These are phyloP conservation scores for Lithocarpus polystachyus DNA, from an alignment of 306 rosid genomes.

Conservation along the genomic window DNA sequence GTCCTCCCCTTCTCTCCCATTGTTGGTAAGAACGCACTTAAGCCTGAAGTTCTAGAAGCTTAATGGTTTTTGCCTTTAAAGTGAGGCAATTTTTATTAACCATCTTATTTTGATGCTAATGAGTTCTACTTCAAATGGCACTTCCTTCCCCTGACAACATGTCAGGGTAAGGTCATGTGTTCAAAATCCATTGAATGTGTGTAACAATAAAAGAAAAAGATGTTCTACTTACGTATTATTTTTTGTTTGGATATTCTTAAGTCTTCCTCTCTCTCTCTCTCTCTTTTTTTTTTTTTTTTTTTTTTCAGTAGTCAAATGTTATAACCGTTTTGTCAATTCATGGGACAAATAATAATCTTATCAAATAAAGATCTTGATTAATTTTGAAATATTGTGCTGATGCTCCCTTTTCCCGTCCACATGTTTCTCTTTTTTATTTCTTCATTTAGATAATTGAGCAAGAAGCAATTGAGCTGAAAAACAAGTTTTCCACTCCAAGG, in stretches of 20 bases:
- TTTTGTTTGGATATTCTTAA: not conserved
- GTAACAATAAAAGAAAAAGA: not conserved
- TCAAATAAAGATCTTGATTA: not conserved
- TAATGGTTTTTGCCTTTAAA: too few relatives aligned
- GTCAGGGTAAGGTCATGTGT: too few relatives aligned
- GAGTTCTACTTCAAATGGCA: too few relatives aligned
- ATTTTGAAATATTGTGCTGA: not conserved
- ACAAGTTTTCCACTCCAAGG: constrained; percentile 75
- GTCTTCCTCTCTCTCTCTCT: too few relatives aligned
- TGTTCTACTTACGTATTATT: not conserved
- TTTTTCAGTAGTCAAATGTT: not conserved
- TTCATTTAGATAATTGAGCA: constrained; percentile 60
- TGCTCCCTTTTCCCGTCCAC: not conserved
- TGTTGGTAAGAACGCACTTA: too few relatives aligned
- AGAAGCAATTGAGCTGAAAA: constrained; percentile 87
- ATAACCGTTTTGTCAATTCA: not conserved
- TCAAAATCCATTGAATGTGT: too few relatives aligned
- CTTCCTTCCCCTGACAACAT: too few relatives aligned
- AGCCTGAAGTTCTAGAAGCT: too few relatives aligned
- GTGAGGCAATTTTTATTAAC: too few relatives aligned
- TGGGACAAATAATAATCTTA: not conserved
- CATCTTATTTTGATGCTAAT: too few relatives aligned
- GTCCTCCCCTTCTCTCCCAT: not conserved
- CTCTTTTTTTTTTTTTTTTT: too few relatives aligned
- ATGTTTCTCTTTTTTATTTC: not conserved